Conservation (phyloP, 306 rosid species). For the Pyrus betulifolia region DNA sequence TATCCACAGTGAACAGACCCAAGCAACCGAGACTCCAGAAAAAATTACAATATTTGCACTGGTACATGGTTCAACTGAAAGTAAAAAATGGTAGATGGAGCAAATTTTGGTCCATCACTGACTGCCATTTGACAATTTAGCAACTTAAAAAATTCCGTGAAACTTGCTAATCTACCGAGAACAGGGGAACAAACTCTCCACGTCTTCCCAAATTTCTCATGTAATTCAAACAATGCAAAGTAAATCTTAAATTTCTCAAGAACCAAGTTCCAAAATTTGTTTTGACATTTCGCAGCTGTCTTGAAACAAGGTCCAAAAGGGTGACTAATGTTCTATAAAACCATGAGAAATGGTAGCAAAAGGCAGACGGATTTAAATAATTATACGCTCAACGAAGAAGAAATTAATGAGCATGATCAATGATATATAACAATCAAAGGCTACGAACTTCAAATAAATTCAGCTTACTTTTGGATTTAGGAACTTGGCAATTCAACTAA, state of each 20-base stretch:
- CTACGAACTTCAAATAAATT: neutral
- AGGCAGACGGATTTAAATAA: neutral
- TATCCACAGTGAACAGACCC: neutral
- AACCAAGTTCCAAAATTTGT: neutral
- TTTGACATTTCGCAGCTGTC: neutral
- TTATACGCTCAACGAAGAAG: neutral
- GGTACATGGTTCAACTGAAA: neutral
- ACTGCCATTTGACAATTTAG: neutral
- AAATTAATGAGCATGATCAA: neutral
- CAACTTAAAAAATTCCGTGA: neutral
- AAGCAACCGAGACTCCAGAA: neutral
- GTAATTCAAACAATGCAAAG: neutral
- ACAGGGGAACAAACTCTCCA: neutral
- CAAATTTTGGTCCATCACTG: neutral
- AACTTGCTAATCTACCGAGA: neutral
- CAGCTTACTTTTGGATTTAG: neutral
- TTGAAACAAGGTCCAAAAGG: neutral
- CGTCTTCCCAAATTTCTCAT: neutral
- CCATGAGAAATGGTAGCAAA: neutral
- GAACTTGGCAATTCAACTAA: neutral
- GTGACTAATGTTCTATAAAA: neutral
- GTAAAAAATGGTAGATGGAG: neutral
- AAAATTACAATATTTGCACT: neutral
- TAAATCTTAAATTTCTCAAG: neutral
- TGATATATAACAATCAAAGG: neutral